Evolutionary conservation across 371 early-diverging fungal genomes (phyloP).

Genomic region (Dinochytrium kinnereticum): DNA sequence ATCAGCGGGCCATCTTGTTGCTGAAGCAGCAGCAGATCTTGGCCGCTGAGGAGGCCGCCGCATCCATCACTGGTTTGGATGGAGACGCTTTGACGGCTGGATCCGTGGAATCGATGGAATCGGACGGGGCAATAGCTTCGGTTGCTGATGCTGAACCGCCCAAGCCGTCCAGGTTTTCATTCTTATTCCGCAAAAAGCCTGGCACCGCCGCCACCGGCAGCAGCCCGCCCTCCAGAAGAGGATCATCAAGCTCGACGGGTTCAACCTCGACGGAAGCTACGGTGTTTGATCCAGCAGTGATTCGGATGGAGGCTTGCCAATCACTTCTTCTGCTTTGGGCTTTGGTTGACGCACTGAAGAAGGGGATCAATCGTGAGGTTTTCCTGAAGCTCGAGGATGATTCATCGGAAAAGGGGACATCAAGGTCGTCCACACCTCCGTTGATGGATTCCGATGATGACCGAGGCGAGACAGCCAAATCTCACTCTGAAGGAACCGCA

Average conservation of each 20-base stretch:
- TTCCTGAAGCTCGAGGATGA: neutral
- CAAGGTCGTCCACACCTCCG: neutral
- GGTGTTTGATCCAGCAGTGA: conserved; percentile 8
- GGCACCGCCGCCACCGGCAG: neutral
- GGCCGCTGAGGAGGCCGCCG: neutral
- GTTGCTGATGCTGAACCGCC: neutral
- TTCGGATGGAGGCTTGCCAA: neutral
- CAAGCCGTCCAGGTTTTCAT: conserved; percentile 1
- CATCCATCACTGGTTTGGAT: neutral
- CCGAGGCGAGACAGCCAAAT: neutral
- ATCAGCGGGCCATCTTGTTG: neutral
- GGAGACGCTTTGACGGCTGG: neutral
- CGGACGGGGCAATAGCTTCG: too few species aligned
- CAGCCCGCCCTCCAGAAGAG: neutral
- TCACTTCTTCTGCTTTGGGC: conserved; percentile 19
- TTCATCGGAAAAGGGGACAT: neutral
- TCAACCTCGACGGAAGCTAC: neutral
- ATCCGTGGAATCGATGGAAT: too few species aligned
- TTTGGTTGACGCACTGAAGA: conserved; percentile 16
- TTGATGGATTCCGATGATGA: neutral
- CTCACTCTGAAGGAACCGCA: neutral
- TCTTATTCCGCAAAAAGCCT: neutral
- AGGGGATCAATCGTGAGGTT: neutral
- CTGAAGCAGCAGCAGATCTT: neutral
- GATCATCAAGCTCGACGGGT: neutral